Percentiles rank a stretch among this genome's conserved stretches.
Conservation (phyloP, 2,329 filamentous ascomycete species). For the Bipolaris oryzae region DNA sequence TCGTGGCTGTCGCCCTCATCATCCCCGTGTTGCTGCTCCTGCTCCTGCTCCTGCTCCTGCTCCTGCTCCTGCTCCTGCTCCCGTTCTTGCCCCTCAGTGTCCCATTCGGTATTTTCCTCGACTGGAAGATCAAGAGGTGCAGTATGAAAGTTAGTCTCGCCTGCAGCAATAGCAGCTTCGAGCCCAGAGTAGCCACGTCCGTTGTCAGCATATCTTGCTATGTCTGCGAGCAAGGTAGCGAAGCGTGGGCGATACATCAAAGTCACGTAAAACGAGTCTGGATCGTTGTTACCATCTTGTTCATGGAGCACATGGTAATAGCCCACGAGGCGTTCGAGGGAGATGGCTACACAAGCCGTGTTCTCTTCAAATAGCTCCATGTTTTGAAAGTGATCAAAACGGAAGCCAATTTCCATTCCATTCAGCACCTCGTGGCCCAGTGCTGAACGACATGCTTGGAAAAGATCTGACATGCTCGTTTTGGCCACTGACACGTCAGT, state of each 20-base stretch:
- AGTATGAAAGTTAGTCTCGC: constrained; percentile 35
- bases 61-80: constrained; percentile 15
- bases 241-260: constrained; percentile 62
- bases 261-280: constrained; percentile 64
- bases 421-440: constrained; percentile 61
- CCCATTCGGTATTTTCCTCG: constrained; percentile 31
- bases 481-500: constrained; percentile 32
- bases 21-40: background rate
- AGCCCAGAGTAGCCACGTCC: constrained; percentile 64
- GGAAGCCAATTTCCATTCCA: constrained; percentile 58
- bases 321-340: constrained; percentile 59
- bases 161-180: constrained; percentile 33
- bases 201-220: constrained; percentile 60
- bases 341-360: constrained; percentile 37
- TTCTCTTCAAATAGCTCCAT: constrained; percentile 43
- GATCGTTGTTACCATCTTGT: constrained; percentile 62
- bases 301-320: constrained; percentile 64
- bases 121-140: constrained; percentile 24
- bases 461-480: constrained; percentile 57
- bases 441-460: constrained; percentile 61
- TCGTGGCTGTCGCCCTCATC: background rate
- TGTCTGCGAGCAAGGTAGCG: constrained; percentile 57
- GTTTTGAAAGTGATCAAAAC: constrained; percentile 48
- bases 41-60: constrained; percentile 9
- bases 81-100: constrained; percentile 20